These are phyloP conservation scores for Scalesia atractyloides DNA, from an alignment of 129 eudicot genomes.

Conservation along the genomic window DNA sequence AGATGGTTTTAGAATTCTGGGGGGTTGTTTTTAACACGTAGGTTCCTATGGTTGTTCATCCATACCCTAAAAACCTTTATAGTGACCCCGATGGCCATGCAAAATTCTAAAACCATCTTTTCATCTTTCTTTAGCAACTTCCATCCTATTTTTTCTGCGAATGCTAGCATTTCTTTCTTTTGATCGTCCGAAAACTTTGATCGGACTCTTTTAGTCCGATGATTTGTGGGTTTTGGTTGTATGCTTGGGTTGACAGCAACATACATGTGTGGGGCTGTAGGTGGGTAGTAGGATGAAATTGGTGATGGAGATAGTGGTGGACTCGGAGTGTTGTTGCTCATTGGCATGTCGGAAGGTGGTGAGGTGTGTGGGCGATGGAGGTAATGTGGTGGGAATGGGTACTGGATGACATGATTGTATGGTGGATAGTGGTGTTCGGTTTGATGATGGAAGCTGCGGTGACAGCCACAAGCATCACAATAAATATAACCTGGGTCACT, in stretches of 20 bases:
- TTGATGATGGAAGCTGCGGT: slow-evolving; percentile 87
- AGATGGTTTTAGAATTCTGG: no score
- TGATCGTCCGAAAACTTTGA: slow-evolving; percentile 51
- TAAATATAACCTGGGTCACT: slow-evolving; percentile 48
- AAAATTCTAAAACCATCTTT: slow-evolving; percentile 33
- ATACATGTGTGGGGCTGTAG: no score
- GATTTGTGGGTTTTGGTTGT: neutral
- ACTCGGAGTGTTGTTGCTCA: slow-evolving; percentile 38
- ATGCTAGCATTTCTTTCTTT: slow-evolving; percentile 53
- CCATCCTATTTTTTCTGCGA: slow-evolving; percentile 65
- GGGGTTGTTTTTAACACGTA: no score
- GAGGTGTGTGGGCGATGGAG: neutral
- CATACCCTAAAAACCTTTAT: slow-evolving; percentile 62
- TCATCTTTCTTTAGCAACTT: slow-evolving; percentile 61
- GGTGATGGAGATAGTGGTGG: slow-evolving; percentile 54
- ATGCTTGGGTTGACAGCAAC: no score
- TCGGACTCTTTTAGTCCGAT: slow-evolving; percentile 43
- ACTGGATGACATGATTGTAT: slow-evolving; percentile 32
- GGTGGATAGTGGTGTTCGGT: slow-evolving; percentile 41
- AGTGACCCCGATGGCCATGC: slow-evolving; percentile 52
- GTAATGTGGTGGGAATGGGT: slow-evolving; percentile 16
- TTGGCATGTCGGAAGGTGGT: slow-evolving; percentile 25
- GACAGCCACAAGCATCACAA: slow-evolving; percentile 88
- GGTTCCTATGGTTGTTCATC: slow-evolving; percentile 71
- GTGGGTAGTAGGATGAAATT: slow-evolving; percentile 61